phyloP scores from a whole-genome alignment of 2,329 filamentous ascomycete species.

The Apiospora phragmitis region DNA sequence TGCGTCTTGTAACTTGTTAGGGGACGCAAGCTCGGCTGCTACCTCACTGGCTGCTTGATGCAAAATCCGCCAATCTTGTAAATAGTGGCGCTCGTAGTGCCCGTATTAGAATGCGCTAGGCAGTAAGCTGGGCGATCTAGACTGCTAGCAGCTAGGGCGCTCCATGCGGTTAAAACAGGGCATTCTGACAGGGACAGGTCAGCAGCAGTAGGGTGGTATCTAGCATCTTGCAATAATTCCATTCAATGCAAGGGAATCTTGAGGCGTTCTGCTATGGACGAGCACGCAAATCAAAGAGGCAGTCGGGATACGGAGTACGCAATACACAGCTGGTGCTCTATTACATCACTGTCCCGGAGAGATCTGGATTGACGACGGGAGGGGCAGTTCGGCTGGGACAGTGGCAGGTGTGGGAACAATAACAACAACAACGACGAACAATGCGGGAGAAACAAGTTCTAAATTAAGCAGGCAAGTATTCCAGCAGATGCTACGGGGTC shows the following conservation, averaged over 20 bases:
- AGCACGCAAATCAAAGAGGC: too few relatives aligned
- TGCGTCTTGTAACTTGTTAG: neutral
- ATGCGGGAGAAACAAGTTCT: neutral
- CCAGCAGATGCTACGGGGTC: neutral
- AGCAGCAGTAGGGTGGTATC: neutral
- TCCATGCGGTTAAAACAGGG: neutral
- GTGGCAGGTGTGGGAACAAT: neutral
- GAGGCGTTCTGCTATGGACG: neutral
- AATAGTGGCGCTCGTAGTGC: neutral
- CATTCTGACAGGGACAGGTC: neutral
- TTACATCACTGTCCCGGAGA: neutral
- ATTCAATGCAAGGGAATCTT: neutral
- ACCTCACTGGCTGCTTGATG: neutral
- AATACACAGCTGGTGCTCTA: neutral
- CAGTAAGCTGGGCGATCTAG: neutral
- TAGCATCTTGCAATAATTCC: neutral
- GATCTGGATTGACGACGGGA: neutral
- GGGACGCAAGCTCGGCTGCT: neutral
- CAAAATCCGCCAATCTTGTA: neutral
- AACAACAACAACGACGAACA: neutral
- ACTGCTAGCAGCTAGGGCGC: neutral
- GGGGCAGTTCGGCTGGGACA: neutral
- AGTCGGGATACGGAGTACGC: neutral
- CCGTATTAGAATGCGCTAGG: neutral
- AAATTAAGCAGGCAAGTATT: neutral